Evolutionary conservation across 371 early-diverging fungal genomes (phyloP), one percentile per base, ranked within the genome.

Genomic region (Mucor lusitanicus): DNA sequence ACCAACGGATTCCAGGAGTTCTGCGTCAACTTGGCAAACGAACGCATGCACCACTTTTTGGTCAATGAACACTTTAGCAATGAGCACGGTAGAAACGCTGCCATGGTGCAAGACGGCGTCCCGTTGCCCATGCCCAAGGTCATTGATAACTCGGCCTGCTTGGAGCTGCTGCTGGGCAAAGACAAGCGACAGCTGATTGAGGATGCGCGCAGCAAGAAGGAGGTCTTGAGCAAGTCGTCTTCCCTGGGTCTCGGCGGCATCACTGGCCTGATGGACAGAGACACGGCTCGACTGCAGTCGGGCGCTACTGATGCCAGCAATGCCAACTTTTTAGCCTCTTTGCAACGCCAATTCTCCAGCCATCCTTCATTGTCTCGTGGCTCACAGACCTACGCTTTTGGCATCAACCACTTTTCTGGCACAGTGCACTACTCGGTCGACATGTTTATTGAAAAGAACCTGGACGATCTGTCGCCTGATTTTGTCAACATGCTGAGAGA

Each of bases 11-110:
- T 94, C 72, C 91, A 95, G 71, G 88, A 91, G 61, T 91, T 97
- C 67, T 85, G 88, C 9, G 69, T 73, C 72, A 96, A 97, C 71
- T 88, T 92, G 72, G 94, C 95, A 40, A 94, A 92, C 69, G 97
- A 97, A 76, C 88, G 92, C 32, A 75, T 96, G 28, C 86, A 90
- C 53, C 86, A 90, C n/a, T 93, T 85, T 68, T 65, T 92, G 68
- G 81, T 67, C 71, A 81, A 70, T 79, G 91, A 72, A 79, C 87
- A 72, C 76, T 96, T 78, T 60, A 73, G 61, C 27, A 63, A 72
- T 35, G 84, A 79, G 13, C 71, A 74, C 15, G 91, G 91, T 3
- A 63, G 84, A 33, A 85, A 87, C 70, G 81, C 65, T 0, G n/a
- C 67, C 28, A 83, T 83, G 80, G 3, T 69, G 2, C 68, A 71